phyloP scores from a whole-genome alignment of 2,329 filamentous ascomycete species.

The Alternaria longipes region DNA sequence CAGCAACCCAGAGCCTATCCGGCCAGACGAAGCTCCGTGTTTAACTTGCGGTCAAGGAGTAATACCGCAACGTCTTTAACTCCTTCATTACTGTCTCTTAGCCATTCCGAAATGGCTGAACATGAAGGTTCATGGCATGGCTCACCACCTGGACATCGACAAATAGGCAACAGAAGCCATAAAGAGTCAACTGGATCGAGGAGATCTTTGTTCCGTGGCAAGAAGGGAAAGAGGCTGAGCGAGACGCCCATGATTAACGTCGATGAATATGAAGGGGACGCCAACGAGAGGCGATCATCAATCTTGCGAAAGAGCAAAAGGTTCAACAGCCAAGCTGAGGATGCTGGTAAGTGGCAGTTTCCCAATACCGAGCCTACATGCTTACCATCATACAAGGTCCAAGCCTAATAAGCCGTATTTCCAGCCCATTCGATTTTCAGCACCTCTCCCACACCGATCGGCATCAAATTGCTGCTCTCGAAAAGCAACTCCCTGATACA shows the following conservation, averaged over 20 bases:
- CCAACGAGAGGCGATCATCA: conserved; percentile 40
- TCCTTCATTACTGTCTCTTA: conserved; percentile 39
- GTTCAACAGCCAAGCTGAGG: conserved; percentile 32
- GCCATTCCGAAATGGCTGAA: conserved; percentile 35
- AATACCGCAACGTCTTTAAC: conserved; percentile 49
- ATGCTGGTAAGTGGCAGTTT: conserved; percentile 34
- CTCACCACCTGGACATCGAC: conserved; percentile 37
- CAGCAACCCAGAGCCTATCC: conserved; percentile 32
- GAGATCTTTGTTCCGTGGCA: conserved; percentile 47
- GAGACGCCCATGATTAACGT: conserved; percentile 34
- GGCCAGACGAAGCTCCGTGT: conserved; percentile 47
- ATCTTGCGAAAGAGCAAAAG: conserved; percentile 46
- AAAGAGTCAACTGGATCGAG: conserved; percentile 36
- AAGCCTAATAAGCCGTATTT: conserved; percentile 57
- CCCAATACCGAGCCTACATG: neutral
- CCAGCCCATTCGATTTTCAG: conserved; percentile 71
- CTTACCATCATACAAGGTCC: conserved; percentile 31
- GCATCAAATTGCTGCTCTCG: conserved; percentile 62
- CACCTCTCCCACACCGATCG: conserved; percentile 69
- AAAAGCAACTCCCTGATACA: conserved; percentile 57
- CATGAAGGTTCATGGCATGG: conserved; percentile 33
- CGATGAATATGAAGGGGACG: conserved; percentile 39
- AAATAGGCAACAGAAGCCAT: conserved; percentile 30
- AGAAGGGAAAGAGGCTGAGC: conserved; percentile 47
- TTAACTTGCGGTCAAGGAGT: conserved; percentile 50